Conservation (phyloP, 257 asterid genomes). For the Anisodus acutangulus region DNA sequence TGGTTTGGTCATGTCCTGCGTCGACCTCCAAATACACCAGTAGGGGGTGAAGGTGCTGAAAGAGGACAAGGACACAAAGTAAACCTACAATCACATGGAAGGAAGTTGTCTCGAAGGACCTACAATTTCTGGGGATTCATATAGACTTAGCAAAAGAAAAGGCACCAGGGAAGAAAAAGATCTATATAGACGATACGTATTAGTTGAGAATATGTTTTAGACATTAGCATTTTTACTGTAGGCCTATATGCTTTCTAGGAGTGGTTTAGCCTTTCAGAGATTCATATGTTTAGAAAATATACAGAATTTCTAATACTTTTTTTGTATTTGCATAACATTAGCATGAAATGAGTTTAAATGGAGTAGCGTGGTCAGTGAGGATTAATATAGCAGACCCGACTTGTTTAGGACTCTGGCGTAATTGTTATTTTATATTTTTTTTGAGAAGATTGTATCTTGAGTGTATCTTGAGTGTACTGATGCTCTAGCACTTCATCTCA, state of each 20-base stretch:
- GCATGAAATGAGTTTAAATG: background rate
- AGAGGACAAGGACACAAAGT: background rate
- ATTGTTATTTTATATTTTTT: background rate
- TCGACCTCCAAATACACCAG: background rate
- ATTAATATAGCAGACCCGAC: background rate
- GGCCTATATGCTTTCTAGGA: background rate
- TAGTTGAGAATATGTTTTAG: background rate
- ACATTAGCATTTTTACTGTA: background rate
- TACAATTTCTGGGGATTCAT: background rate
- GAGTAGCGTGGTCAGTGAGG: background rate
- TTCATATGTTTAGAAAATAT: background rate
- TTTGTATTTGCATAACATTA: background rate
- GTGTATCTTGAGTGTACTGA: background rate
- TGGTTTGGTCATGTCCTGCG: background rate
- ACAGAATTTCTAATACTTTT: background rate
- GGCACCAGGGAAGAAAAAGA: conserved; percentile 9
- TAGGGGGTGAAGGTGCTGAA: background rate
- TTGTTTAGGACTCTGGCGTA: background rate
- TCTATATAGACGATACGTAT: background rate
- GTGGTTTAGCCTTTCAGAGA: background rate
- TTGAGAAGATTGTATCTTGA: background rate
- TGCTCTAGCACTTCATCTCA: background rate
- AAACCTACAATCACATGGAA: background rate
- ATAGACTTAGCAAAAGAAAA: background rate
- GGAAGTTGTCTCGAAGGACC: background rate